Percentiles rank a stretch among this genome's conserved stretches.
phyloP scores from a whole-genome alignment of 2,329 filamentous ascomycete species.

The Grosmannia serpens region DNA sequence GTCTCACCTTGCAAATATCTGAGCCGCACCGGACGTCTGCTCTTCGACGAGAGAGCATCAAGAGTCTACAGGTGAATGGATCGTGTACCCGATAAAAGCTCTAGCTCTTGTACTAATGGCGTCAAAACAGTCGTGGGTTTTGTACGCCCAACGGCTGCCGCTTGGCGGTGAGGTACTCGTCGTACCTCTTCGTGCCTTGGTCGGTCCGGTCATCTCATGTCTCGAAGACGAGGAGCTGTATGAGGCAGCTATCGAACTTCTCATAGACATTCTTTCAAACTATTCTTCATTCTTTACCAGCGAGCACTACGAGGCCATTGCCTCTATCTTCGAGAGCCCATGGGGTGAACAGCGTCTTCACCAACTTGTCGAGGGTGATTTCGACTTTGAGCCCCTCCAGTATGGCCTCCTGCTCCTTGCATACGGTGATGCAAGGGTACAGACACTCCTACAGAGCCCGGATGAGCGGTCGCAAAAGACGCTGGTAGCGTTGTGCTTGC shows the following conservation, averaged over 20 bases:
- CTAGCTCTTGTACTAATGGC: neutral
- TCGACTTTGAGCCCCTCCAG: conserved; percentile 51
- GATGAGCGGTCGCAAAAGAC: conserved; percentile 40
- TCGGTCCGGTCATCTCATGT: conserved; percentile 48
- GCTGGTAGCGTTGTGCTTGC: conserved; percentile 47
- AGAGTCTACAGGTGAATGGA: conserved; percentile 45
- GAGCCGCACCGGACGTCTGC: conserved; percentile 12
- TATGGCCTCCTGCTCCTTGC: conserved; percentile 57
- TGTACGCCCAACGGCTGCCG: conserved; percentile 57
- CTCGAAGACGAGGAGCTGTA: conserved; percentile 48
- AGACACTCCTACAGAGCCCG: conserved; percentile 42
- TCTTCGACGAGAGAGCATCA: conserved; percentile 43
- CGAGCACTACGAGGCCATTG: conserved; percentile 45
- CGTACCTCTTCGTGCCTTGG: conserved; percentile 45
- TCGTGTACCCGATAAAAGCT: neutral
- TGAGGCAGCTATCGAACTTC: conserved; percentile 48
- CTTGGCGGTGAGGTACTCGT: conserved; percentile 45
- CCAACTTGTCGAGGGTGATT: conserved; percentile 45
- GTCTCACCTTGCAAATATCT: conserved; percentile 5
- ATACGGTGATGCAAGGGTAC: conserved; percentile 55
- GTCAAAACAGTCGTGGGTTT: conserved; percentile 53
- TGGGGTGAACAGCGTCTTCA: conserved; percentile 48
- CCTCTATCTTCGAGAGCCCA: conserved; percentile 45
- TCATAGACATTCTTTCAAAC: conserved; percentile 53
- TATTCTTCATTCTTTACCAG: conserved; percentile 51